Percentiles rank a stretch among this genome's conserved stretches.
These are phyloP conservation scores for Daldinia decipiens DNA, from an alignment of 495 filamentous ascomycete species.

Conservation along the genomic window DNA sequence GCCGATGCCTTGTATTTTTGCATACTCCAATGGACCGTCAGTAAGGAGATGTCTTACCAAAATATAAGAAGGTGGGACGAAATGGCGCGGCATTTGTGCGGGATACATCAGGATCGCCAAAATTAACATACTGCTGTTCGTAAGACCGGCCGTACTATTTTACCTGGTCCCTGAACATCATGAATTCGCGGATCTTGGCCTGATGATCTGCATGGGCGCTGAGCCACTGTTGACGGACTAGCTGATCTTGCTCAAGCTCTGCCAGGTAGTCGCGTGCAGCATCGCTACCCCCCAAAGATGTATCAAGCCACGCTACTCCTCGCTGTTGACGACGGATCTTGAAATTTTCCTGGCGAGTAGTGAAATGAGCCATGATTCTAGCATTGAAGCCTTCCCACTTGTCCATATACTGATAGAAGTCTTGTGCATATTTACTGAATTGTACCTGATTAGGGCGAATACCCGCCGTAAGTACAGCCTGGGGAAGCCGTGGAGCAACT, in stretches of 20 bases:
- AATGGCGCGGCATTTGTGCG: background rate
- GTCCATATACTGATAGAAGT: slow-evolving; percentile 74
- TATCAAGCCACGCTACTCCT: slow-evolving; percentile 60
- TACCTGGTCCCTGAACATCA: slow-evolving; percentile 60
- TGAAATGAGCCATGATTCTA: slow-evolving; percentile 74
- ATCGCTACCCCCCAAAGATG: slow-evolving; percentile 60
- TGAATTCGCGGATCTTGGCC: slow-evolving; percentile 68
- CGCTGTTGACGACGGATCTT: slow-evolving; percentile 57
- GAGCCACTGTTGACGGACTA: slow-evolving; percentile 71
- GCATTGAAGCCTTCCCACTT: slow-evolving; percentile 74
- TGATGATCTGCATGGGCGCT: slow-evolving; percentile 71
- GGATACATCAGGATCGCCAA: background rate
- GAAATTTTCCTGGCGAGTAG: slow-evolving; percentile 65
- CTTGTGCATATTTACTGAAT: slow-evolving; percentile 68
- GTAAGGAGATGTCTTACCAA: background rate
- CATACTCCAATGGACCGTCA: background rate
- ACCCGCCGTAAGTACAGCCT: slow-evolving; percentile 46
- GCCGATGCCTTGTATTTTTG: background rate
- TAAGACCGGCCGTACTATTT: slow-evolving; percentile 30
- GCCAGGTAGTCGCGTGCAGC: slow-evolving; percentile 64
- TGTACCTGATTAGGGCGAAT: slow-evolving; percentile 57
- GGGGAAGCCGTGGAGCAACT: slow-evolving; percentile 59
- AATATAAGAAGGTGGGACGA: slow-evolving; percentile 1
- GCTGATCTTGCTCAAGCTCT: slow-evolving; percentile 71
- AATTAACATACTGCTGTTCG: slow-evolving; percentile 10